phyloP scores from a whole-genome alignment of 2,329 filamentous ascomycete species.

The Chrysoporthe puriensis region DNA sequence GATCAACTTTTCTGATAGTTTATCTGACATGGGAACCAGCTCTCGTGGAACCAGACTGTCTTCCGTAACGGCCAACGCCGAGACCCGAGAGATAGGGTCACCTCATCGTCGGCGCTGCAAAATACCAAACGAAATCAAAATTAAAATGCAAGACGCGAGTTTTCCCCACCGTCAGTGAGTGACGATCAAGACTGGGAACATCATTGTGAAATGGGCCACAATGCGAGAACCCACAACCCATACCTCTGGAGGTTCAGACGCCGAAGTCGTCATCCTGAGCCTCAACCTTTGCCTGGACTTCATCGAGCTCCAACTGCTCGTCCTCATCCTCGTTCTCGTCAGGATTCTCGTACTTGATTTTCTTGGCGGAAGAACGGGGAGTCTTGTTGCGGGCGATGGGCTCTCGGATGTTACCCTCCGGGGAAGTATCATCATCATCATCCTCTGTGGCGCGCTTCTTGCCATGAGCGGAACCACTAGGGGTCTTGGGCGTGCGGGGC shows the following conservation, averaged over 20 bases:
- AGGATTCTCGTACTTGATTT: constrained; percentile 14
- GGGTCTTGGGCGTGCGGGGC: constrained; percentile 12
- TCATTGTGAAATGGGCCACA: background rate
- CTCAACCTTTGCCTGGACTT: constrained; percentile 8
- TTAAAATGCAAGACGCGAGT: background rate
- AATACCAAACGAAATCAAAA: background rate
- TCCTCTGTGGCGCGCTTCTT: constrained; percentile 19
- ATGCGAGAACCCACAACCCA: background rate
- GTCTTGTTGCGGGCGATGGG: constrained; percentile 29
- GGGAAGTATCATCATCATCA: constrained; percentile 25
- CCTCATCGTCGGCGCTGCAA: background rate
- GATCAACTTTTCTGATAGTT: background rate
- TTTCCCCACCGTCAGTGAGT: background rate
- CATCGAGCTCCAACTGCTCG: constrained; percentile 2
- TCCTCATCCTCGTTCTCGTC: constrained; percentile 21
- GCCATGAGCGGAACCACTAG: background rate
- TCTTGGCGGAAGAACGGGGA: constrained; percentile 25
- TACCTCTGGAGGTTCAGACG: background rate
- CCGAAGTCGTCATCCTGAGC: constrained; percentile 28
- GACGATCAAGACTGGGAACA: background rate
- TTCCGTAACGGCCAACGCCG: background rate
- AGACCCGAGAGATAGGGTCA: background rate
- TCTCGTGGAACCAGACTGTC: background rate
- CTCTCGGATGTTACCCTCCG: constrained; percentile 3
- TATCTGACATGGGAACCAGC: constrained; percentile 4